Percentiles rank a stretch among this genome's conserved stretches.
Conservation (phyloP, 2,329 filamentous ascomycete species). For the Diaporthe destruens region DNA sequence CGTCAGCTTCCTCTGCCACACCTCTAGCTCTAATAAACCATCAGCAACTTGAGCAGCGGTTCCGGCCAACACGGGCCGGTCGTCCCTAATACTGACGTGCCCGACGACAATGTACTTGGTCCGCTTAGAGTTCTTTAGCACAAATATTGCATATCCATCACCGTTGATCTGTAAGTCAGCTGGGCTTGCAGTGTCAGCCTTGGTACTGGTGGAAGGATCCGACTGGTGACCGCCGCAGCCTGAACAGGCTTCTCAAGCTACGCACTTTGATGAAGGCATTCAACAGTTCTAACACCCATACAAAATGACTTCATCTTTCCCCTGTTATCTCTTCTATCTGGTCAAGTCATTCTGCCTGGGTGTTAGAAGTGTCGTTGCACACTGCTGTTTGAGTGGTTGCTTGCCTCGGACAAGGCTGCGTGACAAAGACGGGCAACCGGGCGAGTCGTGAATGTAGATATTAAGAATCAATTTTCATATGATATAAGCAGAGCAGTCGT, state of each 20-base stretch:
- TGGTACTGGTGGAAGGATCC: not conserved
- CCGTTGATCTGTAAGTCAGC: conserved; percentile 42
- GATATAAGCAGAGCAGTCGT: not conserved
- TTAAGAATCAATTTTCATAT: not conserved
- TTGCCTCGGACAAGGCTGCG: not conserved
- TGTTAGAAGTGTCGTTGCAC: too few species aligned
- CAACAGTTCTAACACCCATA: conserved; percentile 9
- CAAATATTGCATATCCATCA: conserved; percentile 41
- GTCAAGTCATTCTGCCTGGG: conserved; percentile 7
- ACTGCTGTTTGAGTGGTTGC: not conserved
- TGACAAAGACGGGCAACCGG: not conserved
- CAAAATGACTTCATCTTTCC: conserved; percentile 37
- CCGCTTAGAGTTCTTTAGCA: conserved; percentile 66
- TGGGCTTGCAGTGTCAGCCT: conserved; percentile 36
- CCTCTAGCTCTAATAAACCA: conserved; percentile 73
- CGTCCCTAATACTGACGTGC: conserved; percentile 76
- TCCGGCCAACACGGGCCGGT: conserved; percentile 74
- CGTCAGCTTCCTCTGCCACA: conserved; percentile 75
- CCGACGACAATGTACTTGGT: conserved; percentile 78
- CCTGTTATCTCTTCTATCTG: conserved; percentile 14
- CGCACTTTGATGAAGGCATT: conserved; percentile 45
- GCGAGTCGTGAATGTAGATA: not conserved
- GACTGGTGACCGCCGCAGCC: not conserved
- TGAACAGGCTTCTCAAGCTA: conserved; percentile 9
- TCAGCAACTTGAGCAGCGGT: conserved; percentile 75